phyloP scores from a whole-genome alignment of 2,329 filamentous ascomycete species.

The Epicoccum nigrum region DNA sequence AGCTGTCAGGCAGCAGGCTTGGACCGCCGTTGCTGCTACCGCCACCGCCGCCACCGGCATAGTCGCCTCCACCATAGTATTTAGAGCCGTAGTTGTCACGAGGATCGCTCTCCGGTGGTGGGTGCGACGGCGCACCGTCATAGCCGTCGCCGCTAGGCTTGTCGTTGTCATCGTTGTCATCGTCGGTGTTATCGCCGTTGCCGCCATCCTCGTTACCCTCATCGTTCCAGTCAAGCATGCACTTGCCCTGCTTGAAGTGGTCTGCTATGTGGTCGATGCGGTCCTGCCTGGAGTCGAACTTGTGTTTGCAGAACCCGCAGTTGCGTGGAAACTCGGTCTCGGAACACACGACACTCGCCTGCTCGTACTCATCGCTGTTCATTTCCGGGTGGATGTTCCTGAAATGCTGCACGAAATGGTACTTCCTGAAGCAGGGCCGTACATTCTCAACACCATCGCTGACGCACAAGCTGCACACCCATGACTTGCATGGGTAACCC shows the following conservation, averaged over 20 bases:
- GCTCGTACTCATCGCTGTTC: slow-evolving; percentile 40
- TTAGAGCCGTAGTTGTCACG: slow-evolving; percentile 25
- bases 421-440: slow-evolving; percentile 46
- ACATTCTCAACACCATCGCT: slow-evolving; percentile 42
- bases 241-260: slow-evolving; percentile 48
- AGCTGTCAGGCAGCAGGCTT: slow-evolving; percentile 24
- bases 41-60: slow-evolving; percentile 17
- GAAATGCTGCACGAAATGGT: slow-evolving; percentile 48
- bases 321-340: slow-evolving; percentile 44
- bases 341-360: slow-evolving; percentile 38
- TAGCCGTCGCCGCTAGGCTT: slow-evolving; percentile 35
- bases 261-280: slow-evolving; percentile 48
- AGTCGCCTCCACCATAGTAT: slow-evolving; percentile 24
- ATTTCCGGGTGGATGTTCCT: slow-evolving; percentile 46
- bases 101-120: slow-evolving; percentile 28
- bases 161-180: slow-evolving; percentile 35
- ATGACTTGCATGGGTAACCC: slow-evolving; percentile 44
- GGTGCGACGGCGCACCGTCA: slow-evolving; percentile 30
- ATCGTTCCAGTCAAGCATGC: slow-evolving; percentile 48
- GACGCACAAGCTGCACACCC: slow-evolving; percentile 43
- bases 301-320: slow-evolving; percentile 46
- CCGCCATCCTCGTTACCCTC: slow-evolving; percentile 32
- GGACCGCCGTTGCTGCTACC: slow-evolving; percentile 13
- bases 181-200: slow-evolving; percentile 34
- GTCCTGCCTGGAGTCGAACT: slow-evolving; percentile 42